Base-by-base conservation (phyloP, 352 stramenopile species). In the Phytopythium cucurbitacearum region DNA sequence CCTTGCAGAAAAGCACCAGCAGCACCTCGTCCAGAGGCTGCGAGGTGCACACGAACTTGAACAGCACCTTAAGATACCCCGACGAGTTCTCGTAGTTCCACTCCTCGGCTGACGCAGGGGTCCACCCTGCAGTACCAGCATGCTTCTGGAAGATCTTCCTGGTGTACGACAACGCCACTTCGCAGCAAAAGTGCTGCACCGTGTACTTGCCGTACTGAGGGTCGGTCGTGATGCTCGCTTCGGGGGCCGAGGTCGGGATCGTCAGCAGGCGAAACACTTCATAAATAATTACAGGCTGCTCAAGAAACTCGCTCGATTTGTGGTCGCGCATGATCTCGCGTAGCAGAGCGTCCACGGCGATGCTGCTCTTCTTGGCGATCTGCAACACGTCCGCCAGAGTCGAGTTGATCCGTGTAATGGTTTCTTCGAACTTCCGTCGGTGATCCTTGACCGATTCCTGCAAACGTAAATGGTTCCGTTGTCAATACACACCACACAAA, bases 361-460 rank as follows among this genome's bases (percentile, higher is more conserved):
- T 84, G 41, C 75, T 66, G 60, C 71, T 87, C 40, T 62, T 73
- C 44, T 85, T 71, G 1, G 85, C 76, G 59, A 94, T 73, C 44
- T 59, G 32, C 38, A 94, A 55, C n/a, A 94, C 64, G 40, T 91
- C 67, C 38, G 69, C 51, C 21, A 94, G 57, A 1, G 78, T 85
- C 1, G 82, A 85, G n/a, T 79, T 69, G 11, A 60, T 51, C 45
- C 68, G 73, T 6, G 63, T 71, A 40, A 94, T 71, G 1, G 77
- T 83, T 68, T 94, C 85, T 62, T 94, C 81, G 32, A 94, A 89
- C 51, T 90, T 82, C 28, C 81, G 71, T 13, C 85, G 82, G 64
- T 94, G 82, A 44, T 91, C 77, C 57, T 89, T 92, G 9, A 91
- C 81, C 1, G 84, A 92, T 71, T 91, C 84, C 84, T 94, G 48